Base-by-base conservation (phyloP, 2,329 filamentous ascomycete genomes). In the Ascochyta koolunga region DNA sequence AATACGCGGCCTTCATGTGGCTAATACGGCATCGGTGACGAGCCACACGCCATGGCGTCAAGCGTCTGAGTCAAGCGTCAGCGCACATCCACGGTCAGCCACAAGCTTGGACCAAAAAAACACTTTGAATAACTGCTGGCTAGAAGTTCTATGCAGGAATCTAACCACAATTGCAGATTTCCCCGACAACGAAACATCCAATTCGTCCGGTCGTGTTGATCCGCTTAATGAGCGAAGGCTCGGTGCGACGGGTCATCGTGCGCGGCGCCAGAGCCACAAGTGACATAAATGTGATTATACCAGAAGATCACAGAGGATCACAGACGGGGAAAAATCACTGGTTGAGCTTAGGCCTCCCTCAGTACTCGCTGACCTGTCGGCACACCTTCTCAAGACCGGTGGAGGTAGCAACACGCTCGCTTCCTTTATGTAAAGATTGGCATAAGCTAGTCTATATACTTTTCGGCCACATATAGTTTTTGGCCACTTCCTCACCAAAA, bases 71-170 rank as follows among this genome's bases (percentile, higher is more conserved):
- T 54, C 51, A 45, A 45, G 45, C 24, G 45, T 40, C 36, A 39
- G 9, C 41, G 18, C 24, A 45, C 40, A 33, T 10, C 19, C 29
- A 37, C 25, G 36, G 29, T 45, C 29, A 50, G 51, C 51, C 45
- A 54, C 51, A 54, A 45, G 45, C 51, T 50, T 50, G 18, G 36
- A 21, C 45, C 31, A 32, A 32, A 36, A 32, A 36, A 35, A 21
- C 32, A 48, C 35, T 42, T 22, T 44, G 8, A 11, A 50, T 37
- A 37, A 32, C 24, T 31, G 9, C 22, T 39, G 24, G 46, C 41
- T 50, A 54, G 45, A 54, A 54, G 29, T 54, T 54, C 51, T 36
- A 45, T 50, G 51, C 45, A 45, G 46, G 24, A 50, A 35, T 50
- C 51, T 54, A 46, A 50, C 51, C 41, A 35, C 5, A 40, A 33